Base-by-base conservation (phyloP, 345 rosid genomes). In the Cardamine occulta region DNA sequence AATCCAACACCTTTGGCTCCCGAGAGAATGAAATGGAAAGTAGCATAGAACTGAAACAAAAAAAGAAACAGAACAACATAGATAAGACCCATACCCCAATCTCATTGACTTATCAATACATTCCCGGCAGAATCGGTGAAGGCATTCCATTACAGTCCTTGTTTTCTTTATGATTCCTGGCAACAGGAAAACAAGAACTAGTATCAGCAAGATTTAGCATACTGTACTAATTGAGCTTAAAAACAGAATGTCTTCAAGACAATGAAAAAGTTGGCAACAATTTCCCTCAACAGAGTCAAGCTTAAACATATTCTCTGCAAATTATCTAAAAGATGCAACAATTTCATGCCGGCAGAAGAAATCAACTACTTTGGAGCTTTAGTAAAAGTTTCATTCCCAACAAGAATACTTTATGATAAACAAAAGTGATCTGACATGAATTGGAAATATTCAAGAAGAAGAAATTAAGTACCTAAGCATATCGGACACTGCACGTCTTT, bases 41-140 rank as follows among this genome's bases (percentile, higher is more conserved):
- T 73, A 24, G 56, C 56, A 68, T 23, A 75, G 37, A 54, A 42
- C 40, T 23, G 31, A 54, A 69, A 32, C 28, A 32, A 26, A 34
- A 19, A 70, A 70, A 45, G 21, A 35, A 42, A 63, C 24, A 10
- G 40, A 51, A 45, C 26, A 74, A 18, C 24, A 51, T 2, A 34
- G 55, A 39, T 31, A 62, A 37, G 61, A 72, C 2, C 26, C 80
- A 61, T 84, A 91, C 95, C 97, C 90, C 55, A 91, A 78, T 52
- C 93, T 77, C 97, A 91, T 89, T 52, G 93, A 87, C 80, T 88
- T 89, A 83, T 86, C 97, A 37, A 91, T 89, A 82, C 97, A 91
- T 81, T 88, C 93, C 73, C 93, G 77, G 75, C 97, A 91, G 82
- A 91, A 91, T 45, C 97, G 88, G 78, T 91, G 95, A 56, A 91